phyloP scores from a whole-genome alignment of 768 basidiomycete genomes.

The Lentinula sp. region DNA sequence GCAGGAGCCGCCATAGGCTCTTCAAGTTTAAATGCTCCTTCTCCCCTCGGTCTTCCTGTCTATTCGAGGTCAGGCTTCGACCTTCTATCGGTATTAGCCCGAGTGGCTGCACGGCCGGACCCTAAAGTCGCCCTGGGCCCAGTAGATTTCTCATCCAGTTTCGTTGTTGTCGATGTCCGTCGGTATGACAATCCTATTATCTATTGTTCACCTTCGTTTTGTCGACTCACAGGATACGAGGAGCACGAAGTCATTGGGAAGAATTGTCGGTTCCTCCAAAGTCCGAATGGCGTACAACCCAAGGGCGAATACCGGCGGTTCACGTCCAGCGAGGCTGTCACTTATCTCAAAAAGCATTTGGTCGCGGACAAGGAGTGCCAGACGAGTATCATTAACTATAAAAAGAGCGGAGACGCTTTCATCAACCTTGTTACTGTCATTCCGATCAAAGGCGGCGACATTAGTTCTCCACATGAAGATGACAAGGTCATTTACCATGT shows the following conservation, averaged over 20 bases:
- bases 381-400: slow-evolving; percentile 81
- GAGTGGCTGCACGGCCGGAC: slow-evolving; percentile 68
- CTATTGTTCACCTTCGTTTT: slow-evolving; percentile 86
- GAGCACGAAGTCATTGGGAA: slow-evolving; percentile 77
- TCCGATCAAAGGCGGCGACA: slow-evolving; percentile 66
- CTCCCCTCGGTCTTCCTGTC: slow-evolving; percentile 44
- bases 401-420: slow-evolving; percentile 79
- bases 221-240: slow-evolving; percentile 65
- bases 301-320: slow-evolving; percentile 42
- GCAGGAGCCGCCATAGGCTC: neutral
- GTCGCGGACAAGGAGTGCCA: slow-evolving; percentile 83
- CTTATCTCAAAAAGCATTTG: slow-evolving; percentile 58
- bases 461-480: slow-evolving; percentile 41
- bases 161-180: slow-evolving; percentile 82
- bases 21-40: slow-evolving; percentile 17
- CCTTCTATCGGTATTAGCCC: slow-evolving; percentile 71
- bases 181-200: slow-evolving; percentile 82
- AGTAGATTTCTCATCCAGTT: slow-evolving; percentile 89
- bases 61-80: slow-evolving; percentile 94
- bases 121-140: slow-evolving; percentile 80
- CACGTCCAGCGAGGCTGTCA: slow-evolving; percentile 57
- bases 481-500: slow-evolving; percentile 81
- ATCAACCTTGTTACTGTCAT: slow-evolving; percentile 91
- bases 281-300: slow-evolving; percentile 47
- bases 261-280: slow-evolving; percentile 90